Percentiles rank a stretch among this genome's conserved stretches.
These are phyloP conservation scores for Taiwanofungus camphoratus DNA, from an alignment of 1,284 basidiomycete species.

Conservation along the genomic window DNA sequence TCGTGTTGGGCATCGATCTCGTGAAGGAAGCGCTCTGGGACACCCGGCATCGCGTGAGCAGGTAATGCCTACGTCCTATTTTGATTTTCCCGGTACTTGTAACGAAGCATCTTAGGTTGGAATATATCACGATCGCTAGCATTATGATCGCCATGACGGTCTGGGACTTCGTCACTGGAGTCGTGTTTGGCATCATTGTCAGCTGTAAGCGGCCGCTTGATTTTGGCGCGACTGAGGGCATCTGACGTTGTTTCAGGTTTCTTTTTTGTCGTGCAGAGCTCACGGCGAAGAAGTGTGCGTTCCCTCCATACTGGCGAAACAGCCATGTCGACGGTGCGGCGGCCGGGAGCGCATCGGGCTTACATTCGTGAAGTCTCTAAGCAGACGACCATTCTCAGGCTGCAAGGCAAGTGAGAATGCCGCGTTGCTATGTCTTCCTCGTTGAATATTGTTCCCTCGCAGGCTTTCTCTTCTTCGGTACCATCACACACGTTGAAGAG, in stretches of 20 bases:
- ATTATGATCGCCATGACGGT: slow-evolving; percentile 90
- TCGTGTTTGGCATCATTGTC: slow-evolving; percentile 87
- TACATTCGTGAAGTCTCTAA: slow-evolving; percentile 90
- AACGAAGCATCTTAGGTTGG: slow-evolving; percentile 38
- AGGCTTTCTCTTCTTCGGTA: slow-evolving; percentile 96
- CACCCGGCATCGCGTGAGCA: slow-evolving; percentile 83
- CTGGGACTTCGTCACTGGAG: slow-evolving; percentile 94
- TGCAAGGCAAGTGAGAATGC: slow-evolving; percentile 58
- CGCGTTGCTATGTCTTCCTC: not conserved
- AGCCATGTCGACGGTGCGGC: slow-evolving; percentile 85
- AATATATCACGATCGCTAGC: slow-evolving; percentile 74
- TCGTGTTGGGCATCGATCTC: slow-evolving; percentile 91
- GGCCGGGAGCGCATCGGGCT: slow-evolving; percentile 82
- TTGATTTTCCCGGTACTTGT: slow-evolving; percentile 17
- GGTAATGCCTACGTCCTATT: slow-evolving; percentile 39
- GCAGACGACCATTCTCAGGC: slow-evolving; percentile 85
- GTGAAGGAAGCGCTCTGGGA: slow-evolving; percentile 97
- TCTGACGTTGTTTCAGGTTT: slow-evolving; percentile 47
- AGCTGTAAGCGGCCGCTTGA: slow-evolving; percentile 54
- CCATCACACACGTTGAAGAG: slow-evolving; percentile 85
- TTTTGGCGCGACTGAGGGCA: too few species aligned
- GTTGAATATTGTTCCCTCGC: not conserved
- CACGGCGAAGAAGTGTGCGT: slow-evolving; percentile 78
- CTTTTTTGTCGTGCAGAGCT: slow-evolving; percentile 96
- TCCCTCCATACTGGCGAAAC: slow-evolving; percentile 75